Evolutionary conservation across 768 basidiomycete genomes (phyloP).

Genomic region (Chalciporus pseudorubinellus): DNA sequence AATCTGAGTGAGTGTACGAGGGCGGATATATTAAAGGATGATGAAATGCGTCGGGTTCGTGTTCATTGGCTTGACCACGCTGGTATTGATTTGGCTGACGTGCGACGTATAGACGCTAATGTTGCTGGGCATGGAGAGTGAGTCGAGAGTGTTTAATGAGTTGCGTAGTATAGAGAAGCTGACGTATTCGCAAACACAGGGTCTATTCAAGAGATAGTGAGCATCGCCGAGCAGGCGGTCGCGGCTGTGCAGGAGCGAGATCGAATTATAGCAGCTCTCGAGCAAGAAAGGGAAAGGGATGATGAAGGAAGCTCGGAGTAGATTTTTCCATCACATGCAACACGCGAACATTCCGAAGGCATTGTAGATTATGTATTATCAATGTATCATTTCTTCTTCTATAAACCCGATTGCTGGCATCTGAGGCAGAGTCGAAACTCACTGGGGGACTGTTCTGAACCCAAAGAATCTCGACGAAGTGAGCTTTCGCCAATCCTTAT

Average conservation of each 20-base stretch:
- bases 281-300: constrained; percentile 9
- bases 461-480: no score
- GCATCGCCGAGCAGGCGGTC: constrained; percentile 34
- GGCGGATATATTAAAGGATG: constrained; percentile 43
- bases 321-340: not conserved
- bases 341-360: not conserved
- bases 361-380: no score
- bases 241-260: constrained; percentile 32
- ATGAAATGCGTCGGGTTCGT: constrained; percentile 42
- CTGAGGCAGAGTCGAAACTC: no score
- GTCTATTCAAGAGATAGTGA: constrained; percentile 32
- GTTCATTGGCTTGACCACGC: not conserved
- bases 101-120: constrained; percentile 36
- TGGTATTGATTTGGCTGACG: not conserved
- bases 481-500: no score
- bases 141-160: constrained; percentile 11
- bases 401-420: no score
- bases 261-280: constrained; percentile 10
- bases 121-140: constrained; percentile 47
- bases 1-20: constrained; percentile 34
- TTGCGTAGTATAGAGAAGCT: not conserved
- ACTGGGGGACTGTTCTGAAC: no score
- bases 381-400: no score
- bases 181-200: constrained; percentile 19
- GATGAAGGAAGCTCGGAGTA: not conserved